These are phyloP conservation scores for Aureobasidium sp. DNA, from an alignment of 2,329 filamentous ascomycete species.

Conservation along the genomic window DNA sequence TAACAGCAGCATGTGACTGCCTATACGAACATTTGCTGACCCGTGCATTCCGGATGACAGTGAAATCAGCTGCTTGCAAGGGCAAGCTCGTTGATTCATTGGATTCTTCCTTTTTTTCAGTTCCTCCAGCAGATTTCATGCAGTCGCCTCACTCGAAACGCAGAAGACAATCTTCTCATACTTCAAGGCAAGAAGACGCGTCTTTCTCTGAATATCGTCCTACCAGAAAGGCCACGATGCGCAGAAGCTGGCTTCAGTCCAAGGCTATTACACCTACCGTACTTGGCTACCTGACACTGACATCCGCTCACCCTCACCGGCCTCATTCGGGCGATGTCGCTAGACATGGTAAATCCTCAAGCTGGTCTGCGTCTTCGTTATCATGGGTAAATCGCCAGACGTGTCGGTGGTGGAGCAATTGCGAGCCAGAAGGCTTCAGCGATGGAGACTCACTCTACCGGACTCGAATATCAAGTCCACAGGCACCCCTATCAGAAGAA, in stretches of 20 bases:
- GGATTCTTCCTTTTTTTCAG: neutral
- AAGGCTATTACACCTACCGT: constrained; percentile 1
- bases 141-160: neutral
- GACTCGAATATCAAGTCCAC: constrained; percentile 12
- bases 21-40: constrained; percentile 7
- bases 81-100: neutral
- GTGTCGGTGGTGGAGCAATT: constrained; percentile 73
- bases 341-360: constrained; percentile 27
- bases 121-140: neutral
- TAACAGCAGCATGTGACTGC: constrained; percentile 8
- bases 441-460: constrained; percentile 38
- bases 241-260: neutral
- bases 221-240: neutral
- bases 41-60: constrained; percentile 19
- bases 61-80: neutral
- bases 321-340: neutral
- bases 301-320: constrained; percentile 17
- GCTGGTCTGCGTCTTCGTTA: constrained; percentile 64
- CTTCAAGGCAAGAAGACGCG: neutral
- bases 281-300: constrained; percentile 1
- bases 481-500: neutral
- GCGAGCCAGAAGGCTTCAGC: constrained; percentile 66
- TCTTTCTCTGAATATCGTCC: neutral
- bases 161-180: neutral
- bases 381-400: constrained; percentile 69